Conservation (phyloP, 352 stramenopile species). For the Pythium pyrilobum region DNA sequence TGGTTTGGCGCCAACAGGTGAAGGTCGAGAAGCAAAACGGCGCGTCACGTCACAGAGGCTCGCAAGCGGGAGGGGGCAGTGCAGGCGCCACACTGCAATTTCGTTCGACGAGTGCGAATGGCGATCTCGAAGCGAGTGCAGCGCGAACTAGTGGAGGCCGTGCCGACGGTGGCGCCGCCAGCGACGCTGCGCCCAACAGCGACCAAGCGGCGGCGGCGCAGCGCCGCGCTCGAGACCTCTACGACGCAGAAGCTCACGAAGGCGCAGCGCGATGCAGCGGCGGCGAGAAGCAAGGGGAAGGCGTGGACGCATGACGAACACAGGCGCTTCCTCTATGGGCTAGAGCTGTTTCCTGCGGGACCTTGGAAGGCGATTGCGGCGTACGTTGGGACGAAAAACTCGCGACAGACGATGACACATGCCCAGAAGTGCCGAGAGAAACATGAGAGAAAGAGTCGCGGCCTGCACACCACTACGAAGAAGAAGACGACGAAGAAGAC, state of each 20-base stretch:
- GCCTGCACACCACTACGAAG: neutral
- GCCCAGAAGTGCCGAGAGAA: conserved; percentile 34
- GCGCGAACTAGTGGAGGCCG: conserved; percentile 8
- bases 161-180: conserved; percentile 2
- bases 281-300: conserved; percentile 20
- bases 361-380: conserved; percentile 37
- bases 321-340: conserved; percentile 24
- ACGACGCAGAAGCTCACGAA: conserved; percentile 10
- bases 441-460: conserved; percentile 21
- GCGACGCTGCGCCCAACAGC: neutral
- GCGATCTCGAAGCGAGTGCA: conserved; percentile 27
- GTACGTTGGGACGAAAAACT: conserved; percentile 25
- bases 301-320: conserved; percentile 30
- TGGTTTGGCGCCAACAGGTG: neutral
- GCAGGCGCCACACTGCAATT: neutral
- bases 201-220: neutral
- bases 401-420: conserved; percentile 27
- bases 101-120: neutral
- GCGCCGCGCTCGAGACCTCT: neutral
- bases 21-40: conserved; percentile 5
- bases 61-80: neutral
- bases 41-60: no score
- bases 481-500: conserved; percentile 7
- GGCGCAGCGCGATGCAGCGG: conserved; percentile 17
- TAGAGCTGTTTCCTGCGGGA: conserved; percentile 25